A percentile compares a stretch with the other conserved stretches of the same genome.
phyloP scores from a whole-genome alignment of 306 rosid genomes.

The Pachyrhizus erosus region DNA sequence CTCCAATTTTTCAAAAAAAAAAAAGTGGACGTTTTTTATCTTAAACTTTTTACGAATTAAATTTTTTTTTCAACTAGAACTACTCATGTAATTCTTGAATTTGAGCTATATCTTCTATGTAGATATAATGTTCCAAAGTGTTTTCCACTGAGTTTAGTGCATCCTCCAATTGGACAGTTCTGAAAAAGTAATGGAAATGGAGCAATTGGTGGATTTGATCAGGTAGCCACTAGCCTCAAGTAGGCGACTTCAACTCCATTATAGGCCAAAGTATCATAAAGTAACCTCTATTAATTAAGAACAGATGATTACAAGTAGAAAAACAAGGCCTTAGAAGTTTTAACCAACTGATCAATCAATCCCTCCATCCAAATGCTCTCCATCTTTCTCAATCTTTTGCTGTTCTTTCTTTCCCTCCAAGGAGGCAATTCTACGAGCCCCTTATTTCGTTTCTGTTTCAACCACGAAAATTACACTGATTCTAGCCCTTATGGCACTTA shows the following conservation, averaged over 20 bases:
- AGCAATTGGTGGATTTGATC: neutral
- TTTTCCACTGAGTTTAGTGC: neutral
- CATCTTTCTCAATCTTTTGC: neutral
- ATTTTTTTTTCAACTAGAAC: too few species aligned
- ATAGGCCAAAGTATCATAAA: neutral
- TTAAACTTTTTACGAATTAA: too few species aligned
- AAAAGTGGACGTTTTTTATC: too few species aligned
- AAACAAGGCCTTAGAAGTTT: neutral
- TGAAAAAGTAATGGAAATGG: neutral
- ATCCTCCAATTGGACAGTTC: neutral
- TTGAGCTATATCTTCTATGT: neutral
- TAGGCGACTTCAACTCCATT: neutral
- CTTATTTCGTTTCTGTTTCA: neutral
- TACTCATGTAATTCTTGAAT: too few species aligned
- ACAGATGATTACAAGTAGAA: neutral
- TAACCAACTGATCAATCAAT: neutral
- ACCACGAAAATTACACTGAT: neutral
- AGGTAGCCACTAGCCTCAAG: neutral
- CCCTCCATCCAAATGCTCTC: neutral
- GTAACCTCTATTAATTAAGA: neutral
- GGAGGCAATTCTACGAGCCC: neutral
- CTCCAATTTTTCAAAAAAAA: too few species aligned
- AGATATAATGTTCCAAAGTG: neutral
- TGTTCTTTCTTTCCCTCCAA: constrained; percentile 1
- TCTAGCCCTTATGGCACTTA: neutral